A percentile compares a stretch with the other conserved stretches of the same genome.
These are phyloP conservation scores for Lasiodiplodia gonubiensis DNA, from an alignment of 2,329 filamentous ascomycete species.

Conservation along the genomic window DNA sequence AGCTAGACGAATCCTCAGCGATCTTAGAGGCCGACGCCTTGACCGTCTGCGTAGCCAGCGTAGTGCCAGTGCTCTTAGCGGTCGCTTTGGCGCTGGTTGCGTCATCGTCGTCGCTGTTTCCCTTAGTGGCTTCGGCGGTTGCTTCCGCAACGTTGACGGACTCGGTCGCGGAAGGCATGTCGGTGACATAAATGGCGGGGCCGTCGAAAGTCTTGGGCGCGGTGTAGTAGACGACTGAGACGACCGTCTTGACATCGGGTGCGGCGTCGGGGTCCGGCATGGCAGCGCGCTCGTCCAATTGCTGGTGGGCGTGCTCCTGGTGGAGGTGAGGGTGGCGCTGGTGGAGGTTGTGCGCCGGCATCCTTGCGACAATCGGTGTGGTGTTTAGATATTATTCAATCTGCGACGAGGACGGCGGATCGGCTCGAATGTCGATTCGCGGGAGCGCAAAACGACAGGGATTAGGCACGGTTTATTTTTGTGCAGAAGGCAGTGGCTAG, in stretches of 20 bases:
- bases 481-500: conserved; percentile 3
- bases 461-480: no score
- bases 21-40: conserved; percentile 32
- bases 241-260: conserved; percentile 40
- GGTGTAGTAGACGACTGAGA: conserved; percentile 59
- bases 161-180: conserved; percentile 27
- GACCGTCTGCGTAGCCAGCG: conserved; percentile 31
- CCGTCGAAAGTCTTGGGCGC: conserved; percentile 59
- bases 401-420: conserved; percentile 6
- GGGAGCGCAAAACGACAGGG: conserved; percentile 18
- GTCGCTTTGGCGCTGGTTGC: conserved; percentile 1
- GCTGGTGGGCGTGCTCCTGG: background rate
- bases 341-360: conserved; percentile 24
- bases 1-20: conserved; percentile 25
- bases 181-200: conserved; percentile 41
- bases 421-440: conserved; percentile 8
- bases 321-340: conserved; percentile 15
- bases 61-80: conserved; percentile 22
- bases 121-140: conserved; percentile 16
- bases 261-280: conserved; percentile 29
- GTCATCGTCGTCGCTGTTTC: background rate
- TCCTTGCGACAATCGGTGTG: conserved; percentile 20
- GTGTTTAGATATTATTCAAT: conserved; percentile 7
- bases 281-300: conserved; percentile 28
- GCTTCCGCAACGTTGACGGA: conserved; percentile 4